Base-by-base conservation (phyloP, 2,329 filamentous ascomycete species). In the Coniochaeta pulveracea region DNA sequence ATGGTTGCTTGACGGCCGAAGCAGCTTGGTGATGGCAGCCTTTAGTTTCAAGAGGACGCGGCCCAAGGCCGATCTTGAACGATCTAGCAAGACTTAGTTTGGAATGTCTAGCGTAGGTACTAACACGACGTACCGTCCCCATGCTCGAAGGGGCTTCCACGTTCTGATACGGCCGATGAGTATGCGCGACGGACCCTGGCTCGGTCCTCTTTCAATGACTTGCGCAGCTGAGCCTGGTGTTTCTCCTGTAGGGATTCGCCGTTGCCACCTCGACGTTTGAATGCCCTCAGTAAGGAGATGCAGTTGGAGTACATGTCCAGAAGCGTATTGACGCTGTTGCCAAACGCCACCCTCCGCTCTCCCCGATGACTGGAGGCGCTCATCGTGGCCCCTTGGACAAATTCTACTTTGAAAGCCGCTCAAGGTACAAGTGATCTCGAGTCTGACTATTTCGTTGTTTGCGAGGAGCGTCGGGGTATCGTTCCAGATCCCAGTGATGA, bases 221-320 rank as follows among this genome's bases (percentile, higher is more conserved):
- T 56, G 36, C 48, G 52, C 34, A 61, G 50, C 25, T 43, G 48
- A 21, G 43, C 49, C 37, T 47, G 44, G 26, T 40, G 42, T 6
- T 48, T 44, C 26, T 41, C 38, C 19, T 35, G 43, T 10, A 32
- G 33, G 16, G 35, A 36, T 25, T 34, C 35, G 9, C 36, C 19
- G 12, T 38, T 36, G 21, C 35, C 38, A 17, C 23, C 23, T 23
- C 14, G n/a, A 18, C 19, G 14, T 34, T 49, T 49, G 34, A 57
- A 49, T 8, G 48, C 47, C 40, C 58, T 60, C 6, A 66, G 48
- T 10, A 65, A 51, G 11, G 54, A 50, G 21, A 66, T 50, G 39
- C 63, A 64, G 40, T 55, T 63, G 31, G 57, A 55, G 37, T 70
- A 72, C 10, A 62, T 61, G 30, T 63, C 56, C 12, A 71, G 47